phyloP scores from a whole-genome alignment of 164 flowering plant genomes.

The Berberis thunbergii region DNA sequence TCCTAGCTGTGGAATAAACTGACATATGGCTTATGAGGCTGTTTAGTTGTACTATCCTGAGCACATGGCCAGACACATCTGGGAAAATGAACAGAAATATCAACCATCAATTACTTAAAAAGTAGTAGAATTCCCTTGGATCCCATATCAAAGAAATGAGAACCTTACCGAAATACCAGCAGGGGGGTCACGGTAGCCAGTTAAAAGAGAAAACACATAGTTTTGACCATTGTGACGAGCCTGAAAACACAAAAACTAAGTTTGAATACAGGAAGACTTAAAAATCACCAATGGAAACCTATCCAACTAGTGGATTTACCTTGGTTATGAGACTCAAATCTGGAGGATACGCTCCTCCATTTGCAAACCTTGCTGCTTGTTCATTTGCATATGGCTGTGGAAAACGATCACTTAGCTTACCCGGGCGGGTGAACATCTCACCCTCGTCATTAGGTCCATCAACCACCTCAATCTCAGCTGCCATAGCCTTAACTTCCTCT shows the following conservation, averaged over 20 bases:
- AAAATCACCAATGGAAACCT: background rate
- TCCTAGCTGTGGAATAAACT: too few species aligned
- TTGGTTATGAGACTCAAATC: conserved; percentile 83
- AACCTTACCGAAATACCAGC: conserved; percentile 68
- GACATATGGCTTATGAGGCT: too few species aligned
- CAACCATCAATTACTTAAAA: background rate
- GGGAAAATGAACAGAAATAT: background rate
- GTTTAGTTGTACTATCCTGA: too few species aligned
- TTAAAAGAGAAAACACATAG: conserved; percentile 78
- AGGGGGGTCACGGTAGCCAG: conserved; percentile 90
- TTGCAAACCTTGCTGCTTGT: conserved; percentile 81
- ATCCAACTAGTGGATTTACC: conserved; percentile 20
- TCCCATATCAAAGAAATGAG: background rate
- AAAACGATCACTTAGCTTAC: conserved; percentile 80
- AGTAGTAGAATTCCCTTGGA: background rate
- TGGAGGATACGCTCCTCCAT: conserved; percentile 92
- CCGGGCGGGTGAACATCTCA: conserved; percentile 88
- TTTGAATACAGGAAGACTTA: background rate
- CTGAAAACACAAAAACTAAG: conserved; percentile 27
- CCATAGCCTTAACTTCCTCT: conserved; percentile 82
- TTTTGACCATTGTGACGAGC: conserved; percentile 94
- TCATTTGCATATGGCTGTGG: conserved; percentile 81
- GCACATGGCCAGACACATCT: background rate
- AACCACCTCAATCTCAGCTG: conserved; percentile 85
- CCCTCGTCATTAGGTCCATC: conserved; percentile 95